Evolutionary conservation across 345 rosid genomes (phyloP).

Genomic region (Camelina sativa): DNA sequence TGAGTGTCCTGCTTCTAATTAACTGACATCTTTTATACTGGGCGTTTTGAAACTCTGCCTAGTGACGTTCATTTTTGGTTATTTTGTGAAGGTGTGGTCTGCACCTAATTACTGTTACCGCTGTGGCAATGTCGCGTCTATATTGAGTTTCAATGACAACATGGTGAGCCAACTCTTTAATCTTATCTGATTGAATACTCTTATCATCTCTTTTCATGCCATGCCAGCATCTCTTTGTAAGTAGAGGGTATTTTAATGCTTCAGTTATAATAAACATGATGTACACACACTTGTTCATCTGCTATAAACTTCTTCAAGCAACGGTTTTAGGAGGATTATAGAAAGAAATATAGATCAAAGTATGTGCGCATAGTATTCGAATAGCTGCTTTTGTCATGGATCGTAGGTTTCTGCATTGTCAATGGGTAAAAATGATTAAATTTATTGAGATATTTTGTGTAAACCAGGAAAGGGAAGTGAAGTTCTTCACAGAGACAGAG

Average conservation of each 20-base stretch:
- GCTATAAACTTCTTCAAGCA: background rate
- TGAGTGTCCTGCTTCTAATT: constrained; percentile 46
- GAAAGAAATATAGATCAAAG: background rate
- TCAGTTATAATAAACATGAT: background rate
- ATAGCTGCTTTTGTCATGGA: background rate
- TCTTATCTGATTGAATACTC: background rate
- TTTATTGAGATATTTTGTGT: constrained; percentile 4
- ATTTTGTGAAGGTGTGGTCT: constrained; percentile 85
- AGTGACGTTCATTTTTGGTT: constrained; percentile 15
- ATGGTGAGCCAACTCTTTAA: constrained; percentile 66
- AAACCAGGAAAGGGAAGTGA: constrained; percentile 95
- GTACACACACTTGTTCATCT: constrained; percentile 10
- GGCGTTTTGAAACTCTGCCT: constrained; percentile 20
- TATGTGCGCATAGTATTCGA: background rate
- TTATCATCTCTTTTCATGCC: background rate
- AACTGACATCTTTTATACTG: background rate
- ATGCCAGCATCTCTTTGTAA: background rate
- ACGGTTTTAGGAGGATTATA: constrained; percentile 15
- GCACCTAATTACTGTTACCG: constrained; percentile 99
- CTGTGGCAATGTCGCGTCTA: constrained; percentile 98
- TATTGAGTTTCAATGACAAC: constrained; percentile 95
- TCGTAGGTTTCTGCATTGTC: constrained; percentile 1
- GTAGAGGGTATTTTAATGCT: constrained; percentile 12
- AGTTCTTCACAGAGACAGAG: constrained; percentile 96
- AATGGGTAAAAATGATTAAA: constrained; percentile 2